Evolutionary conservation across 208 protist genomes (phyloP).

Genomic region (Balamuthia mandrillaris): DNA sequence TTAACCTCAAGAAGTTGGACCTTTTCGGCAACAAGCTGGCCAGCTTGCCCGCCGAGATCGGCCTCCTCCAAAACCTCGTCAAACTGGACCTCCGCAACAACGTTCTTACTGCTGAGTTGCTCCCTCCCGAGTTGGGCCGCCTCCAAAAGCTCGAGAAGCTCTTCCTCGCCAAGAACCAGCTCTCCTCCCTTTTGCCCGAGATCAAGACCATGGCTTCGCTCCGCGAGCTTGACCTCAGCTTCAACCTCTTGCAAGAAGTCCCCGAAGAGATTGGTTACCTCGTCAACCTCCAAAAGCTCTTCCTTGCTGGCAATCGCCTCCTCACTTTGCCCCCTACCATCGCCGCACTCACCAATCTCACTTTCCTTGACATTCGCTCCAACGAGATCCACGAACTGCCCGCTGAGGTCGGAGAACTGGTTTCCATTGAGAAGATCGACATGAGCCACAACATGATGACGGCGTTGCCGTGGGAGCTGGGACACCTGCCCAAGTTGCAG

Average conservation of each 20-base stretch:
- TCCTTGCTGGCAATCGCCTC: slow-evolving; percentile 57
- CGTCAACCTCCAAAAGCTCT: slow-evolving; percentile 44
- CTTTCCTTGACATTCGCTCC: slow-evolving; percentile 47
- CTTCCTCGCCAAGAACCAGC: slow-evolving; percentile 30
- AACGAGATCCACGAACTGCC: slow-evolving; percentile 61
- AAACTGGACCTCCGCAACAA: slow-evolving; percentile 35
- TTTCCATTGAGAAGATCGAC: slow-evolving; percentile 45
- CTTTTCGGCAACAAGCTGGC: slow-evolving; percentile 48
- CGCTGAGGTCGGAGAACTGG: slow-evolving; percentile 25
- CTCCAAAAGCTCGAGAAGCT: slow-evolving; percentile 4
- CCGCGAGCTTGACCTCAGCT: slow-evolving; percentile 18
- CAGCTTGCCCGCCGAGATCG: slow-evolving; percentile 53
- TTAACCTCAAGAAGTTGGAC: slow-evolving; percentile 50
- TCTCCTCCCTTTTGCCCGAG: slow-evolving; percentile 13
- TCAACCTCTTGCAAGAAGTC: slow-evolving; percentile 1
- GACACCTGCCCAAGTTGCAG: slow-evolving; percentile 14
- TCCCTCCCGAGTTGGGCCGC: slow-evolving; percentile 34
- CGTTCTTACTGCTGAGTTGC: neutral
- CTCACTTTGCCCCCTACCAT: slow-evolving; percentile 48
- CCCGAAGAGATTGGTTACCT: slow-evolving; percentile 37
- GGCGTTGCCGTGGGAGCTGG: slow-evolving; percentile 63
- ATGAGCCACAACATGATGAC: slow-evolving; percentile 63
- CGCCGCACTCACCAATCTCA: slow-evolving; percentile 23
- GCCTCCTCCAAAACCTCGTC: slow-evolving; percentile 37
- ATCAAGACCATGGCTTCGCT: slow-evolving; percentile 36